phyloP scores from a whole-genome alignment of 1,284 basidiomycete genomes.

The Naganishia liquefaciens region DNA sequence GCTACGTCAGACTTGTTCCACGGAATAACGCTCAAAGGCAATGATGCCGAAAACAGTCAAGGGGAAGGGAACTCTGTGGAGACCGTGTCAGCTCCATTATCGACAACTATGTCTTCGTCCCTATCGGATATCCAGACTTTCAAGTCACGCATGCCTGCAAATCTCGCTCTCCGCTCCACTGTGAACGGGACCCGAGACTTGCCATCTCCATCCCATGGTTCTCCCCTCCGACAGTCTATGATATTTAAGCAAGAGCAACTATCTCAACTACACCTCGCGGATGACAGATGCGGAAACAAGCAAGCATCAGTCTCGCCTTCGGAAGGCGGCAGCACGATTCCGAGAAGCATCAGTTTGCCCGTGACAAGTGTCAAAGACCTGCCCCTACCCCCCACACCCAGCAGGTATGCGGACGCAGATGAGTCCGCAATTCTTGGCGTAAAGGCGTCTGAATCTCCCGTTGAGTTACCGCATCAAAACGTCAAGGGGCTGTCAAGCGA shows the following conservation, averaged over 20 bases:
- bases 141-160: constrained; percentile 16
- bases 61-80: background rate
- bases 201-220: background rate
- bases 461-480: background rate
- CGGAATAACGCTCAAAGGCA: constrained; percentile 11
- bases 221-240: constrained; percentile 8
- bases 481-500: background rate
- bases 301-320: constrained; percentile 4
- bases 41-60: constrained; percentile 1
- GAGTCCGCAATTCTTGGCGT: background rate
- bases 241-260: constrained; percentile 19
- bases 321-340: background rate
- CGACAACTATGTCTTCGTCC: background rate
- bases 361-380: background rate
- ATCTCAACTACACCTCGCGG: background rate
- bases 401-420: background rate
- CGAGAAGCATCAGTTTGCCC: background rate
- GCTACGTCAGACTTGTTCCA: constrained; percentile 28
- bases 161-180: constrained; percentile 6
- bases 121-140: background rate
- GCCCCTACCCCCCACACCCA: background rate
- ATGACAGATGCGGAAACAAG: background rate
- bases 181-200: background rate
- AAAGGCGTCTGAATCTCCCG: background rate
- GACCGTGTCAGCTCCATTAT: background rate